Evolutionary conservation across 2,329 filamentous ascomycete genomes (phyloP).

Genomic region (Penicillium sp.): DNA sequence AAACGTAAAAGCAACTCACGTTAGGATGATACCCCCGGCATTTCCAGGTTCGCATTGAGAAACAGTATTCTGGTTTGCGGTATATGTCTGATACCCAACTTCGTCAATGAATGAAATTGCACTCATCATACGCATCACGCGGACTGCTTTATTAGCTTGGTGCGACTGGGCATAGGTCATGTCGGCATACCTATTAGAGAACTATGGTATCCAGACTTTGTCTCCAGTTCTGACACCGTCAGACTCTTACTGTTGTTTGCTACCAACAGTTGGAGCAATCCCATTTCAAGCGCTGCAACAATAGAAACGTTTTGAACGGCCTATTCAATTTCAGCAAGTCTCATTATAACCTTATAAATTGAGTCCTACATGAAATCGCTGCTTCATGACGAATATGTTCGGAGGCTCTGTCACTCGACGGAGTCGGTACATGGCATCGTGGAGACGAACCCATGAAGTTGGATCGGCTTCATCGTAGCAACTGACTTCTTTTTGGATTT

Average conservation of each 20-base stretch:
- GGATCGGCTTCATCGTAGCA: not conserved
- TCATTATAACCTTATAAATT: not conserved
- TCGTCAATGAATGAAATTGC: not conserved
- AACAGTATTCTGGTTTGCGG: not conserved
- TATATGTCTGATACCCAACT: slow-evolving; percentile 1
- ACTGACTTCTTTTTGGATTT: not conserved
- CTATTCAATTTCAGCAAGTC: not conserved
- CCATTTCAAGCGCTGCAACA: not conserved
- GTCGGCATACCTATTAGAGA: not conserved
- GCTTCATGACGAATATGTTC: not conserved
- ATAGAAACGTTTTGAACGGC: not conserved
- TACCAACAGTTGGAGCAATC: not conserved
- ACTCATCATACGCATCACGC: not conserved
- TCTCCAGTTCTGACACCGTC: not conserved
- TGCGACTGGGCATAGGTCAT: not conserved
- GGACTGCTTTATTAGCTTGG: not conserved
- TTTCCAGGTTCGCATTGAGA: not conserved
- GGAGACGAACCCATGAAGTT: not conserved
- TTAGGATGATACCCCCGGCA: not conserved
- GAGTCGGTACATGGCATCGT: not conserved
- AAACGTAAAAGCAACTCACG: not conserved
- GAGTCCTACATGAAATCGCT: not conserved
- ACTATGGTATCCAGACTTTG: not conserved
- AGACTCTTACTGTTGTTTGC: not conserved
- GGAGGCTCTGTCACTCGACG: not conserved